These are phyloP conservation scores for Xeromyces bisporus DNA, from an alignment of 495 filamentous ascomycete species.

Conservation along the genomic window DNA sequence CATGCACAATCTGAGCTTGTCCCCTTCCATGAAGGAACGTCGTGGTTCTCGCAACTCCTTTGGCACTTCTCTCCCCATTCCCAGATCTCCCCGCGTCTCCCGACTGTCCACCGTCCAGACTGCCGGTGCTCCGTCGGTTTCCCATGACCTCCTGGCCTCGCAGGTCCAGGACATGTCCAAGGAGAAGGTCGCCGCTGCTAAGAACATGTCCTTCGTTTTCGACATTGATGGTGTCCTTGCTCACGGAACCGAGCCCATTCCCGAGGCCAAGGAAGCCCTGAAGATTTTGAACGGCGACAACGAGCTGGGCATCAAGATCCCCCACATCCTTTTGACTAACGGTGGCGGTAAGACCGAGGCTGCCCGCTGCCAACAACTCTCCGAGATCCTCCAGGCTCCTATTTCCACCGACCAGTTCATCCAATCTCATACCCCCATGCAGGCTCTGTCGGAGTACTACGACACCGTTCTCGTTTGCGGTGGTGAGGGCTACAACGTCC, in stretches of 20 bases:
- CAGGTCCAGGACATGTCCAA: slow-evolving; percentile 56
- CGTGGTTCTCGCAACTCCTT: slow-evolving; percentile 66
- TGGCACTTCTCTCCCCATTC: slow-evolving; percentile 60
- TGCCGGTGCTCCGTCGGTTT: slow-evolving; percentile 25
- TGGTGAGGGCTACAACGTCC: slow-evolving; percentile 79
- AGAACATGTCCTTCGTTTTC: slow-evolving; percentile 73
- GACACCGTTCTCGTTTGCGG: slow-evolving; percentile 72
- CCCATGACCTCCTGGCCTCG: slow-evolving; percentile 52
- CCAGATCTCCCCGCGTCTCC: slow-evolving; percentile 50
- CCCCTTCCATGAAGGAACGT: slow-evolving; percentile 49
- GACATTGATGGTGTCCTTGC: slow-evolving; percentile 86
- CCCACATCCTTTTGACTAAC: slow-evolving; percentile 88
- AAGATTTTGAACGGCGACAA: slow-evolving; percentile 76
- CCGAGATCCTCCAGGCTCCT: slow-evolving; percentile 49
- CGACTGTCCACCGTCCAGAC: slow-evolving; percentile 40
- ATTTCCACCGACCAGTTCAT: slow-evolving; percentile 83
- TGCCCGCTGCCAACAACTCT: slow-evolving; percentile 65
- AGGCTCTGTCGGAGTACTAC: slow-evolving; percentile 68
- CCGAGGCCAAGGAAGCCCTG: slow-evolving; percentile 71
- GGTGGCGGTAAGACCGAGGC: slow-evolving; percentile 81
- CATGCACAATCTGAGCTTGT: slow-evolving; percentile 57
- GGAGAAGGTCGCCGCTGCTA: slow-evolving; percentile 46
- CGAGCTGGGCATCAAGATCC: slow-evolving; percentile 67
- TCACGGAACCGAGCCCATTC: slow-evolving; percentile 62
- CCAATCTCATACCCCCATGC: slow-evolving; percentile 88